Evolutionary conservation across 106 monocot genomes (phyloP), one percentile per base, ranked within the genome.

Genomic region (Vanilla planifolia): DNA sequence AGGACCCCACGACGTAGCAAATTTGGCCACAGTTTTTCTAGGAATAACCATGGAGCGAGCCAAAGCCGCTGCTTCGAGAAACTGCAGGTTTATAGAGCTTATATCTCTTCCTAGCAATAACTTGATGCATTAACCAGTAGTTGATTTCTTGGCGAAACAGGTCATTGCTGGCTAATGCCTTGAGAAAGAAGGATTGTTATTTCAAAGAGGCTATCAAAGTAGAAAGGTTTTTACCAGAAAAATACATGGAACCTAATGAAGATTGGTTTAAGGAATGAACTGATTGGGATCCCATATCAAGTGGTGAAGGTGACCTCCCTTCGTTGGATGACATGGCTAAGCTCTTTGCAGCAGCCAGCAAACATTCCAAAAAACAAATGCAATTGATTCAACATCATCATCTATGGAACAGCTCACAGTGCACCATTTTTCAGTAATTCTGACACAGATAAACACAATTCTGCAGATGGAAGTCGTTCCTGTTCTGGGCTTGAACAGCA

Each of bases 1-100:
- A 84, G 91, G 96, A 7, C 96, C 96, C 20, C 67, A 79, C 80
- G 96, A 98, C 68, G 73, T 84, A 59, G 71, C 60, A 25, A 88
- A 91, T 75, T 72, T 98, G 51, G 55, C 43, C 32, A 58, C 60
- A 13, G 70, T 72, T 72, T 71, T 85, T 35, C 77, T 96, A 59
- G 91, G 91, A 22, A 64, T 98, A n/a, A 80, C 91, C 23, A 77
- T 59, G 44, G 78, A 91, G 46, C 68, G 71, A 75, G 91, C 96
- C 36, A 85, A 85, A 84, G 65, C 84, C 65, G 79, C 87, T 68
- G 62, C 82, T 16, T 91, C 91, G 14, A 51, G 46, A 35, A 98
- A 91, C 51, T 91, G 86, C 84, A 84, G 91, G 84, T 88, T 21
- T 45, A 21, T 20, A 21, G 9, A n/a, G 36, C 68, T 45, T 58